Percentiles rank a stretch among this genome's conserved stretches.
Evolutionary conservation across 306 rosid genomes (phyloP).

Genomic region (Pterocarpus santalinus): DNA sequence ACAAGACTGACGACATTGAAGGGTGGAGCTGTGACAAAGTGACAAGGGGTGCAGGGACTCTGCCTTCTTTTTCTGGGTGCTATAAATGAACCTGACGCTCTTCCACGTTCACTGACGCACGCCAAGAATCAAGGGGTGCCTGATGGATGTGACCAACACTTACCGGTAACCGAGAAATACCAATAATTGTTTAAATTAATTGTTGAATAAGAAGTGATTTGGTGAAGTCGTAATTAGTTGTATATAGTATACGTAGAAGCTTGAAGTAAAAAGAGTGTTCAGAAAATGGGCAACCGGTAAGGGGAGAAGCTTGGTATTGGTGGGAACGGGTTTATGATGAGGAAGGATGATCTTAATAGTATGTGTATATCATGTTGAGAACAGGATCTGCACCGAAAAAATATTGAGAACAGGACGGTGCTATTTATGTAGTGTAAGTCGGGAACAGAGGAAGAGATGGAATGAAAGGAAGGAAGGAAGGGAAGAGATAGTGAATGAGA

Average conservation of each 20-base stretch:
- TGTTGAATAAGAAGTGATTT: not conserved
- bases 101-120: slow-evolving; percentile 50
- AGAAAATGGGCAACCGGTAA: not conserved
- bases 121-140: slow-evolving; percentile 49
- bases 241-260: not conserved
- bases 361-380: not conserved
- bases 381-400: not conserved
- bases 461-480: not conserved
- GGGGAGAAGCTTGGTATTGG: not conserved
- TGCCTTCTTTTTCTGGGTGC: not conserved
- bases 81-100: slow-evolving; percentile 53
- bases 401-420: not conserved
- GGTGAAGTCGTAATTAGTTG: not conserved
- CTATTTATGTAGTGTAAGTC: not conserved
- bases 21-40: not conserved
- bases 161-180: slow-evolving; percentile 34
- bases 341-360: not conserved
- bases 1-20: not conserved
- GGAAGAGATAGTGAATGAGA: too few relatives aligned
- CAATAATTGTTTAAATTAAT: not conserved
- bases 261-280: not conserved
- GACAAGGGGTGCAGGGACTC: not conserved
- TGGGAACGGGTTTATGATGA: not conserved
- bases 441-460: not conserved
- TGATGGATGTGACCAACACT: slow-evolving; percentile 23